Percentiles rank a stretch among this genome's conserved stretches.
These are phyloP conservation scores for Leucogyrophana mollusca DNA, from an alignment of 768 basidiomycete species.

Conservation along the genomic window DNA sequence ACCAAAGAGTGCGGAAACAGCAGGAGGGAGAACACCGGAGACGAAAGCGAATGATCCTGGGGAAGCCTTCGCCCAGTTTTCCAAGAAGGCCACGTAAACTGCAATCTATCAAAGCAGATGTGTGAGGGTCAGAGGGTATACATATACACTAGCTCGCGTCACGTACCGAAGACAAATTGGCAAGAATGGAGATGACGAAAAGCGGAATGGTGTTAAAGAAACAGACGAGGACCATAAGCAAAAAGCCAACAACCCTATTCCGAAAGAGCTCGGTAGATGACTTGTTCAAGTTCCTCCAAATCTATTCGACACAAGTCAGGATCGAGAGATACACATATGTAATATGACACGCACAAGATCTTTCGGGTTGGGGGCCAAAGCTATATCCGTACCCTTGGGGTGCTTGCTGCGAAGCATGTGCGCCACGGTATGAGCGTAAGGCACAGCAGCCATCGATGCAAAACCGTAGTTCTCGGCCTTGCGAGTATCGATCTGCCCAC, in stretches of 20 bases:
- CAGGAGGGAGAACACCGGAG: constrained; percentile 91
- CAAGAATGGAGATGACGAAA: constrained; percentile 84
- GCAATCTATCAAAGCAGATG: constrained; percentile 27
- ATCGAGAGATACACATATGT: too few species aligned
- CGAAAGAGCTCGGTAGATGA: constrained; percentile 63
- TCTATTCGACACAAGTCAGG: constrained; percentile 40
- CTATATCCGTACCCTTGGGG: constrained; percentile 69
- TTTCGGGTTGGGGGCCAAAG: constrained; percentile 84
- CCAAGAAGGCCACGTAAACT: constrained; percentile 71
- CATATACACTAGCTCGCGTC: background rate
- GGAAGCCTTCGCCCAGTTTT: constrained; percentile 66
- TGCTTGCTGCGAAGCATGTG: constrained; percentile 65
- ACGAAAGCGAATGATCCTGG: constrained; percentile 73
- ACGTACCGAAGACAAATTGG: constrained; percentile 82
- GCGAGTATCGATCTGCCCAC: constrained; percentile 66
- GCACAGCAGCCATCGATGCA: constrained; percentile 85
- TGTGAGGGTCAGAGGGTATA: too few species aligned
- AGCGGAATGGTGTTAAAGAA: constrained; percentile 95
- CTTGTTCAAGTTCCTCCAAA: constrained; percentile 89
- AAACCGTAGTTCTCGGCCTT: constrained; percentile 91
- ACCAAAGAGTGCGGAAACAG: constrained; percentile 84
- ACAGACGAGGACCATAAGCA: constrained; percentile 75
- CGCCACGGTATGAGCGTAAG: constrained; percentile 86
- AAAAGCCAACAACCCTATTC: constrained; percentile 73
- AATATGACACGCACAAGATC: constrained; percentile 82